These are phyloP conservation scores for Clitopilus hobsonii DNA, from an alignment of 768 basidiomycete genomes.

Conservation along the genomic window DNA sequence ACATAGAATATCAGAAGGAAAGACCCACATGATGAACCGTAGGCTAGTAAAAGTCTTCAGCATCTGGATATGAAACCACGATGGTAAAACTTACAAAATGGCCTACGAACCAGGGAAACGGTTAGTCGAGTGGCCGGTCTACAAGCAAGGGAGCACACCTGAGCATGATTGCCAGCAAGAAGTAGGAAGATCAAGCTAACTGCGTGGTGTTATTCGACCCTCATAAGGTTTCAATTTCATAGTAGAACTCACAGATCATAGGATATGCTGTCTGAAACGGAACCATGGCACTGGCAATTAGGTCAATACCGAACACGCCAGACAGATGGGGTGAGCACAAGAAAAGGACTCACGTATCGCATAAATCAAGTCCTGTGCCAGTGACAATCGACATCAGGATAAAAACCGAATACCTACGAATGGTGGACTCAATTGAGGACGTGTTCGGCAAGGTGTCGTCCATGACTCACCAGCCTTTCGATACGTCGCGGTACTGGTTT, in stretches of 20 bases:
- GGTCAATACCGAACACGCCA: too few species aligned
- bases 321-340: not conserved
- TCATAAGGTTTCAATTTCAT: not conserved
- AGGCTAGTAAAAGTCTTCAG: conserved; percentile 31
- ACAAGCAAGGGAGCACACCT: conserved; percentile 37
- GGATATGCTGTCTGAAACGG: conserved; percentile 65
- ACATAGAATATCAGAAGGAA: not conserved
- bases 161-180: conserved; percentile 72
- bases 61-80: not conserved
- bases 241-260: conserved; percentile 42
- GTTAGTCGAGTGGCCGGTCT: not conserved
- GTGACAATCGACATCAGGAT: conserved; percentile 50
- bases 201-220: conserved; percentile 10
- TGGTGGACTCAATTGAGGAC: not conserved
- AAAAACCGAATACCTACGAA: conserved; percentile 38
- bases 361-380: conserved; percentile 65
- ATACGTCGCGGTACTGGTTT: conserved; percentile 44
- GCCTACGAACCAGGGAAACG: conserved; percentile 37
- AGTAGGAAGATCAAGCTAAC: conserved; percentile 58
- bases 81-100: conserved; percentile 44
- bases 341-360: conserved; percentile 42
- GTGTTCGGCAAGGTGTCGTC: not conserved
- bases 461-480: conserved; percentile 52
- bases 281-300: conserved; percentile 64
- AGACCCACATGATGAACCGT: conserved; percentile 54